Percentiles rank a stretch among this genome's conserved stretches.
phyloP scores from a whole-genome alignment of 495 filamentous ascomycete genomes.

The Aspergillus baeticus region DNA sequence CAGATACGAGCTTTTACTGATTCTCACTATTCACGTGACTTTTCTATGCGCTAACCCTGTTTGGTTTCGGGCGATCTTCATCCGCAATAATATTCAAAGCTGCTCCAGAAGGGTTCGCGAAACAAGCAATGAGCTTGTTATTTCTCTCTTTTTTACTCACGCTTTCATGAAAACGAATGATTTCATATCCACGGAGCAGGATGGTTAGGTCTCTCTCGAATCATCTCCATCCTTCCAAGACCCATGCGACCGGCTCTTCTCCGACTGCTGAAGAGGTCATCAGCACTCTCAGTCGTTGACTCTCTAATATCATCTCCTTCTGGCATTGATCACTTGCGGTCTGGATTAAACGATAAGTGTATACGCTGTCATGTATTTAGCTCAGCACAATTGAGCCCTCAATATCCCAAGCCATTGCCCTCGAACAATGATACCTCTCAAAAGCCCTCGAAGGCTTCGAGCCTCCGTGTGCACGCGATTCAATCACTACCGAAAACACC shows the following conservation, averaged over 20 bases:
- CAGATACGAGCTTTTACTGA: conserved; percentile 25
- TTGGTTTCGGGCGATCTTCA: conserved; percentile 14
- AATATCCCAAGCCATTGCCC: conserved; percentile 3
- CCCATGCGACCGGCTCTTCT: conserved; percentile 55
- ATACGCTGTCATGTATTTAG: conserved; percentile 30
- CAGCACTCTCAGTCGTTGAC: conserved; percentile 48
- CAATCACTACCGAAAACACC: conserved; percentile 11
- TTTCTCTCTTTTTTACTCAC: neutral
- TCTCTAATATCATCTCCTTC: conserved; percentile 37
- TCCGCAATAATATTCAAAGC: conserved; percentile 13
- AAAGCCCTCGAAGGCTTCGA: conserved; percentile 17
- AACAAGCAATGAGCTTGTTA: conserved; percentile 5
- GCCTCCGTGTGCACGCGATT: conserved; percentile 34
- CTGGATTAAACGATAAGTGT: conserved; percentile 22
- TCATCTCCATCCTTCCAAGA: conserved; percentile 19
- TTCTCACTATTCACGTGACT: conserved; percentile 23
- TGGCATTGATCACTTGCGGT: conserved; percentile 39
- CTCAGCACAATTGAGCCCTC: conserved; percentile 1
- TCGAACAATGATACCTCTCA: neutral
- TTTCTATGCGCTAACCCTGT: conserved; percentile 16
- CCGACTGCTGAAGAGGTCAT: conserved; percentile 53
- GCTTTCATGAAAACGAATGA: neutral
- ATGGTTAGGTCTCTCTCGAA: conserved; percentile 26
- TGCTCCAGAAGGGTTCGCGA: neutral
- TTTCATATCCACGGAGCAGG: conserved; percentile 13